Conservation (phyloP, 2,329 filamentous ascomycete species). For the Coniochaeta sp. region DNA sequence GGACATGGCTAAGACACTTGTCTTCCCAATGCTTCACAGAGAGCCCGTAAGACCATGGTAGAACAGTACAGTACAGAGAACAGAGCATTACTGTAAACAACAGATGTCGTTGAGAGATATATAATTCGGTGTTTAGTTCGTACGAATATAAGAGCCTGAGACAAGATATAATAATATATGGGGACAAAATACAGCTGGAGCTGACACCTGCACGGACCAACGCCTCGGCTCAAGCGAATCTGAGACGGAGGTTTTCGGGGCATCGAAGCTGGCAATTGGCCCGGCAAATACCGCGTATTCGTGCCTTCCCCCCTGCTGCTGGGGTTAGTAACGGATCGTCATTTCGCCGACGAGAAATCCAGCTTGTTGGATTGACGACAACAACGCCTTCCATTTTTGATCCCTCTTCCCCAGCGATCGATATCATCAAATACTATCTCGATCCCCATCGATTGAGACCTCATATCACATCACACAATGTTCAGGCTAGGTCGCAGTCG, state of each 20-base stretch:
- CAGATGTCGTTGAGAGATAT: not conserved
- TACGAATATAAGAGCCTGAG: too few relatives aligned
- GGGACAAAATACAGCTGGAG: not conserved
- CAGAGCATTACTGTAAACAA: too few relatives aligned
- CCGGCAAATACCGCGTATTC: not conserved
- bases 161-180: not conserved
- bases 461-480: slow-evolving; percentile 48
- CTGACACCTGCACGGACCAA: not conserved
- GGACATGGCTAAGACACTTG: too few relatives aligned
- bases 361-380: not conserved
- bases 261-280: not conserved
- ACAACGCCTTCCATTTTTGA: not conserved
- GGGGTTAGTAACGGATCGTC: not conserved
- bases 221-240: not conserved
- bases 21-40: too few relatives aligned
- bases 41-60: too few relatives aligned
- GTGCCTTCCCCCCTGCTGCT: not conserved
- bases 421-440: slow-evolving; percentile 3
- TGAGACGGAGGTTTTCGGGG: not conserved
- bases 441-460: not conserved
- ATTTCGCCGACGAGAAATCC: not conserved
- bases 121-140: too few relatives aligned
- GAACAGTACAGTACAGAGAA: too few relatives aligned
- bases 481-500: slow-evolving; percentile 81
- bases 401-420: not conserved